Conservation (phyloP, 495 filamentous ascomycete genomes). For the Xanthoparmelia taractica region DNA sequence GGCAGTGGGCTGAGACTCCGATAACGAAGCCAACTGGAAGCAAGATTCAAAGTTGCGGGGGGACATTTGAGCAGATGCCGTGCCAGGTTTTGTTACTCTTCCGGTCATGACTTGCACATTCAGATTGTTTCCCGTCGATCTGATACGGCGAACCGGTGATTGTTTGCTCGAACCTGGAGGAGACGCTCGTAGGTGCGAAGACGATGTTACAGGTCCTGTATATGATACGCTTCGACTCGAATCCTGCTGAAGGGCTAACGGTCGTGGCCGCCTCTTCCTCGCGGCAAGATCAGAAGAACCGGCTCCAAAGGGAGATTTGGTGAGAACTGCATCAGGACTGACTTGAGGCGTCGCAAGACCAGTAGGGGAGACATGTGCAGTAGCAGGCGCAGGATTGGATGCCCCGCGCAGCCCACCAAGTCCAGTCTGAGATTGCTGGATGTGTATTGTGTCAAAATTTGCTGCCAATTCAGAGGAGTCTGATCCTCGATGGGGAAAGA, state of each 20-base stretch:
- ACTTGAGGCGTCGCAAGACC: conserved; percentile 35
- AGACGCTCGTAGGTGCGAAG: conserved; percentile 34
- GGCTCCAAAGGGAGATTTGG: conserved; percentile 6
- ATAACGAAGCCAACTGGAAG: conserved; percentile 12
- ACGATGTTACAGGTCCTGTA: conserved; percentile 38
- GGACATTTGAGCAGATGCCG: conserved; percentile 40
- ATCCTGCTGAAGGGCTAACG: conserved; percentile 45
- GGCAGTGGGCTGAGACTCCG: conserved; percentile 11
- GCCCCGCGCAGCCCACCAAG: conserved; percentile 23
- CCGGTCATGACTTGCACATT: conserved; percentile 45
- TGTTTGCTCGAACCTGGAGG: conserved; percentile 32
- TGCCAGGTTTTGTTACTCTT: conserved; percentile 44
- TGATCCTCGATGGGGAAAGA: conserved; percentile 21
- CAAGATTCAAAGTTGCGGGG: conserved; percentile 42
- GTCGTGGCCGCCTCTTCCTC: conserved; percentile 46
- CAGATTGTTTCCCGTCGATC: conserved; percentile 43
- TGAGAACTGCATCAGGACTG: conserved; percentile 14
- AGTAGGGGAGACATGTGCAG: conserved; percentile 31
- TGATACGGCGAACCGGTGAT: conserved; percentile 45
- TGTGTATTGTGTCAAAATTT: conserved; percentile 23
- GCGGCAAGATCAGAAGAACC: conserved; percentile 43
- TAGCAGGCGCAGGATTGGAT: conserved; percentile 35
- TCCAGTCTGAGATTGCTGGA: conserved; percentile 20
- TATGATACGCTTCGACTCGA: conserved; percentile 32
- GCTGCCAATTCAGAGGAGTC: conserved; percentile 24